These are phyloP conservation scores for Panicum hallii DNA, from an alignment of 202 grass and related monocot species.

Conservation along the genomic window DNA sequence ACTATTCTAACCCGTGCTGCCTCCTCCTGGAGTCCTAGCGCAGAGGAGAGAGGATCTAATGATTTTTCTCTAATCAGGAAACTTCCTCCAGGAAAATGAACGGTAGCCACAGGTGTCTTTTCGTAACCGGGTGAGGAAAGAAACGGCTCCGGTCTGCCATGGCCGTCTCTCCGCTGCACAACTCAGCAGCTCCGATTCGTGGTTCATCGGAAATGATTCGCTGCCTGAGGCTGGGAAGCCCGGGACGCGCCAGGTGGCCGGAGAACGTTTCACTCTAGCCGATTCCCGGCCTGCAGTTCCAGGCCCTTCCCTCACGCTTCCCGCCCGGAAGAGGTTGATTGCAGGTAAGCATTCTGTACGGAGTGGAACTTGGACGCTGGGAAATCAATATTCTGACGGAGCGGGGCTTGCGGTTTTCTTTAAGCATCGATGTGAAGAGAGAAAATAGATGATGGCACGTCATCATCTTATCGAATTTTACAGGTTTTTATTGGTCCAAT, in stretches of 20 bases:
- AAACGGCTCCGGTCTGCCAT: slow-evolving; percentile 10
- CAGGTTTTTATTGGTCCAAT: not conserved
- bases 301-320: not conserved
- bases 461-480: not conserved
- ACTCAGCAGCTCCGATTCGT: not conserved
- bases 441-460: not conserved
- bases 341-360: not conserved
- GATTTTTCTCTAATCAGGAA: slow-evolving; percentile 20
- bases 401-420: not conserved
- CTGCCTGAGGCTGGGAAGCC: not conserved
- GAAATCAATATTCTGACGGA: not conserved
- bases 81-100: slow-evolving; percentile 13
- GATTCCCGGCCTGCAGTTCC: not conserved
- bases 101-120: slow-evolving; percentile 27
- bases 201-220: not conserved
- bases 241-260: not conserved
- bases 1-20: slow-evolving; percentile 19
- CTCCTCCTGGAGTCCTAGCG: not conserved
- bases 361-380: not conserved
- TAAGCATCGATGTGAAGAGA: not conserved
- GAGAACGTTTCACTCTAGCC: not conserved
- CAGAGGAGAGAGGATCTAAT: not conserved
- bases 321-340: not conserved
- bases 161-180: not conserved
- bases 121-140: slow-evolving; percentile 47